These are phyloP conservation scores for Withania somnifera DNA, from an alignment of 305 asterid genomes.

Conservation along the genomic window DNA sequence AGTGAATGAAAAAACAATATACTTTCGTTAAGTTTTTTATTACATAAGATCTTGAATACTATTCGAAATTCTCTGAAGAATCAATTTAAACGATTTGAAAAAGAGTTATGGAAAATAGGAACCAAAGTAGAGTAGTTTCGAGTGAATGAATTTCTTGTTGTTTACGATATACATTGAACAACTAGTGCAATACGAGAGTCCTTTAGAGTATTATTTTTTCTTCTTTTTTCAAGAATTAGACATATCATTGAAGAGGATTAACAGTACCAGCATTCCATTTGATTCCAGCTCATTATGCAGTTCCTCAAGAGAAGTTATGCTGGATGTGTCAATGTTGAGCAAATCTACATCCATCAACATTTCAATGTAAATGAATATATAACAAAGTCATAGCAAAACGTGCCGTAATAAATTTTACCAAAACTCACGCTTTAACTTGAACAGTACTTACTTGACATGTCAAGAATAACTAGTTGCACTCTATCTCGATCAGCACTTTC, in stretches of 20 bases:
- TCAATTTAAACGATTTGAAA: not conserved
- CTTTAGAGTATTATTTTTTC: not conserved
- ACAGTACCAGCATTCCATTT: conserved; percentile 15
- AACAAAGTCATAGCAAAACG: not conserved
- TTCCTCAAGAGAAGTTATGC: conserved; percentile 18
- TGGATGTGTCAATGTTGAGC: conserved; percentile 25
- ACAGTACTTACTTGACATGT: conserved; percentile 27
- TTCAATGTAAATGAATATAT: not conserved
- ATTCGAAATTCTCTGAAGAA: no score
- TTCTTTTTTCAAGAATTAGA: not conserved
- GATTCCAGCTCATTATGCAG: conserved; percentile 9
- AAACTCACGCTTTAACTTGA: not conserved
- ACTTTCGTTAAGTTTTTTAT: no score
- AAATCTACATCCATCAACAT: conserved; percentile 6
- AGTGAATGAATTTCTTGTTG: not conserved
- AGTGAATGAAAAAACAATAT: no score
- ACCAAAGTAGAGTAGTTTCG: no score
- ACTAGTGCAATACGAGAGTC: not conserved
- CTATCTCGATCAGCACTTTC: conserved; percentile 1
- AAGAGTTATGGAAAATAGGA: no score
- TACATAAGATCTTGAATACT: no score
- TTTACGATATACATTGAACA: not conserved
- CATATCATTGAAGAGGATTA: not conserved
- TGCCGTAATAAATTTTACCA: not conserved
- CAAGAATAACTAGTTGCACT: conserved; percentile 18